phyloP scores from a whole-genome alignment of 441 rosid genomes.

The Adansonia gregorii region DNA sequence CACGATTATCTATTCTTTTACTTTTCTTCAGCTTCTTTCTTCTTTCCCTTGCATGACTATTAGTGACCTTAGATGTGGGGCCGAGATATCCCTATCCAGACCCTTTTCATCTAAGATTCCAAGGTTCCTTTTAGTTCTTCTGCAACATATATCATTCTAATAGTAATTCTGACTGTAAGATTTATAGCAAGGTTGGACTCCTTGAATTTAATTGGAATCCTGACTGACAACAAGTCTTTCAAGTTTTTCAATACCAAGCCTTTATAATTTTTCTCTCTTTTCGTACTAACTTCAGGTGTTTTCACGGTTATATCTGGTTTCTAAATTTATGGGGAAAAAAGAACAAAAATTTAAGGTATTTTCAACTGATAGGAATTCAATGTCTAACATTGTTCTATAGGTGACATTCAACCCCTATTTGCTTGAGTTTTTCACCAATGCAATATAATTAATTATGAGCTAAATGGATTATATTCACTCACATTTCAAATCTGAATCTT shows the following conservation, averaged over 20 bases:
- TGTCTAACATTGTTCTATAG: neutral
- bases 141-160: constrained; percentile 3
- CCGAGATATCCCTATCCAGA: neutral
- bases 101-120: neutral
- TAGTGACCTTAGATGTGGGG: neutral
- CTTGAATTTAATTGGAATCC: neutral
- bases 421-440: neutral
- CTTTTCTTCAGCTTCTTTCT: constrained; percentile 12
- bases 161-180: neutral
- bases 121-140: neutral
- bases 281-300: neutral
- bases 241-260: constrained; percentile 12
- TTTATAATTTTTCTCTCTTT: neutral
- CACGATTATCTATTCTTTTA: neutral
- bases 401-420: neutral
- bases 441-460: neutral
- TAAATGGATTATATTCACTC: neutral
- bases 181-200: neutral
- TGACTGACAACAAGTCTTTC: neutral
- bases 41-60: constrained; percentile 5
- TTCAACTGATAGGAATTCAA: neutral
- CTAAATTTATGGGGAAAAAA: neutral
- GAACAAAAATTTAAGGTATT: neutral
- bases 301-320: neutral
- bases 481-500: constrained; percentile 1